Evolutionary conservation across 768 basidiomycete species (phyloP).

Genomic region (Cystofilobasidium ferigula): DNA sequence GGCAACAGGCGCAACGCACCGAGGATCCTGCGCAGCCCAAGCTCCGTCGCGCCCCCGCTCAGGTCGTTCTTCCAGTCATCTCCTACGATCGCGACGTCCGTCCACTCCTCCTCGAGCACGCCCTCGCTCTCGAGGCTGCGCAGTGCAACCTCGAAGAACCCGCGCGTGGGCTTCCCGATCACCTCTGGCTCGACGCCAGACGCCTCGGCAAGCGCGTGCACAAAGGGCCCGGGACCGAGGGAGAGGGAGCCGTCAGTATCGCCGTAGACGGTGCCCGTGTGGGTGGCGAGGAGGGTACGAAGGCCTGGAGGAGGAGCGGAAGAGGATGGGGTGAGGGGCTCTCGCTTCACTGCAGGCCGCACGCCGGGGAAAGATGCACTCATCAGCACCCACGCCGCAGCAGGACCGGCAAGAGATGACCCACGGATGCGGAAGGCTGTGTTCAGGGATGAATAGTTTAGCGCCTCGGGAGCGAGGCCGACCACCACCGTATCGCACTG

Average conservation of each 20-base stretch:
- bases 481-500: conserved; percentile 54
- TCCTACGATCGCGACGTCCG: conserved; percentile 48
- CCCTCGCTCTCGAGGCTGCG: conserved; percentile 39
- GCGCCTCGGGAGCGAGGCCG: conserved; percentile 47
- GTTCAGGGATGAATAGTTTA: conserved; percentile 52
- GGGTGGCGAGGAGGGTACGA: conserved; percentile 6
- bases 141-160: conserved; percentile 54
- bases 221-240: conserved; percentile 61
- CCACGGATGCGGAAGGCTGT: conserved; percentile 53
- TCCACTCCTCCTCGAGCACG: conserved; percentile 26
- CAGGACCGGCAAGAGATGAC: conserved; percentile 29
- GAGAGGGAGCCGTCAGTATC: conserved; percentile 40
- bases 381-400: neutral
- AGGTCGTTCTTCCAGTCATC: conserved; percentile 59
- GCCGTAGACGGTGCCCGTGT: neutral
- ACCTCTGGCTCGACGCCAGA: conserved; percentile 45
- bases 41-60: conserved; percentile 51
- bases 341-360: conserved; percentile 1
- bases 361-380: neutral
- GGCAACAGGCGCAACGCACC: conserved; percentile 41
- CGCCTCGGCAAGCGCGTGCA: conserved; percentile 53
- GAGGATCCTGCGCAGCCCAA: conserved; percentile 54
- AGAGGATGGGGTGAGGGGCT: neutral
- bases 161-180: conserved; percentile 54
- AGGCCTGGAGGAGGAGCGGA: neutral